Percentiles rank a stretch among this genome's conserved stretches.
Evolutionary conservation across 495 filamentous ascomycete species (phyloP).

Genomic region (Podospora pseudoanserina): DNA sequence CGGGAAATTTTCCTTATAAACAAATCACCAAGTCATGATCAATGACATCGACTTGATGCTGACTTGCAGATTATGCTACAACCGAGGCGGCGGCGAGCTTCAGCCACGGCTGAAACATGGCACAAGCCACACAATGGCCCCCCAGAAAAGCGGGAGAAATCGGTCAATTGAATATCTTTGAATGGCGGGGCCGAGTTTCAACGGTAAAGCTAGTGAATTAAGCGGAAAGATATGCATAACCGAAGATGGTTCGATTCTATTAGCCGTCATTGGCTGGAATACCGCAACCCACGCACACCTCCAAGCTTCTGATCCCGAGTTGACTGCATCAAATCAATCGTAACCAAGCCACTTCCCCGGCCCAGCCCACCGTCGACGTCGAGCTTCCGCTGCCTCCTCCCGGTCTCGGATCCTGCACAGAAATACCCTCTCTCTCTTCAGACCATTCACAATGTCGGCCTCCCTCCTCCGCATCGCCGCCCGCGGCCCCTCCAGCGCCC

Average conservation of each 20-base stretch:
- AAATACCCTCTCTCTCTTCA: conserved; percentile 9
- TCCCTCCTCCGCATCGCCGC: conserved; percentile 67
- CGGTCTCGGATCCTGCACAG: conserved; percentile 18
- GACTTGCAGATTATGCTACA: not conserved
- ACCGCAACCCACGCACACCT: conserved; percentile 12
- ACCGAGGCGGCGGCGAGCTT: not conserved
- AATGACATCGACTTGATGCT: not conserved
- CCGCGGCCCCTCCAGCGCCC: conserved; percentile 60
- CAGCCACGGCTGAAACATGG: not conserved
- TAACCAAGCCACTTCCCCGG: conserved; percentile 22
- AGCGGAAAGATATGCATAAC: conserved; percentile 23
- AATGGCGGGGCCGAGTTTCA: conserved; percentile 11
- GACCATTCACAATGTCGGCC: conserved; percentile 49
- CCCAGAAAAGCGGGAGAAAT: not conserved
- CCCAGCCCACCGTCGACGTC: conserved; percentile 25
- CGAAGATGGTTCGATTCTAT: conserved; percentile 37
- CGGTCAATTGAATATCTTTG: conserved; percentile 6
- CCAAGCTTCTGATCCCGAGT: conserved; percentile 17
- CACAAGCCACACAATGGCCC: not conserved
- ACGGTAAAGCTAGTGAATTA: conserved; percentile 13
- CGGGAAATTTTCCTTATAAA: not conserved
- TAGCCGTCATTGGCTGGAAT: conserved; percentile 22
- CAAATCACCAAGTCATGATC: not conserved
- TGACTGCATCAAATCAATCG: conserved; percentile 26
- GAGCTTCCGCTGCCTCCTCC: conserved; percentile 19